Evolutionary conservation across 805 yeast species (phyloP), one percentile per base, ranked within the genome.

Genomic region (Yamadazyma scolyti): DNA sequence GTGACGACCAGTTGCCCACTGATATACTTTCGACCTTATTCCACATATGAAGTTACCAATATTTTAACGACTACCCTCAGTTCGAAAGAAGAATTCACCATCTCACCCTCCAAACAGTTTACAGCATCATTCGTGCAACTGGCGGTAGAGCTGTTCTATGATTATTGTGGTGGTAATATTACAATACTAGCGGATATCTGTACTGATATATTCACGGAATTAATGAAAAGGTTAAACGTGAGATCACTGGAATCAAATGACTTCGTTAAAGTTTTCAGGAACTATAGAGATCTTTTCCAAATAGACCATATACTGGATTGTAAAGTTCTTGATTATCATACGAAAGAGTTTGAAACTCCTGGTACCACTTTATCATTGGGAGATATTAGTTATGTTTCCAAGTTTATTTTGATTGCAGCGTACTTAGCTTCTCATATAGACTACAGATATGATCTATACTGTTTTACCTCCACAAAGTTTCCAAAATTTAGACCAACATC

Each of bases 351-450:
- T 6, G 64, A 55, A 29, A 32, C 30, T 9, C 26, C 37, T 4
- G 35, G 46, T n/a, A 40, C 47, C 1, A 34, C 35, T 17, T 43
- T 43, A 7, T 39, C 46, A 12, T 47, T 54, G 10, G 44, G 67
- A 30, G 80, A 78, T 41, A 57, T 84, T 24, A 77, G 89, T 0
- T 50, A 48, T 6, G 69, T 74, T 29, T 72, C 90, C 2, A 82
- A 84, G 48, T 85, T 73, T 48, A 56, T 89, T n/a, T 56, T 88
- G 10, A 71, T 87, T 19, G 86, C 96, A 1, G 79, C 95, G 1
- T 89, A 82, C 52, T 58, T 88, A 28, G 94, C 95, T 1, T 86
- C 96, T 0, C 83, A 74, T 48, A 75, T 77, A 34, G 83, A 81
- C 18, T 77, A 81, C 2, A 73, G 75, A 38, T 72, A 71, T 47